Conservation (phyloP, 2,329 filamentous ascomycete genomes). For the Venturia nashicola region DNA sequence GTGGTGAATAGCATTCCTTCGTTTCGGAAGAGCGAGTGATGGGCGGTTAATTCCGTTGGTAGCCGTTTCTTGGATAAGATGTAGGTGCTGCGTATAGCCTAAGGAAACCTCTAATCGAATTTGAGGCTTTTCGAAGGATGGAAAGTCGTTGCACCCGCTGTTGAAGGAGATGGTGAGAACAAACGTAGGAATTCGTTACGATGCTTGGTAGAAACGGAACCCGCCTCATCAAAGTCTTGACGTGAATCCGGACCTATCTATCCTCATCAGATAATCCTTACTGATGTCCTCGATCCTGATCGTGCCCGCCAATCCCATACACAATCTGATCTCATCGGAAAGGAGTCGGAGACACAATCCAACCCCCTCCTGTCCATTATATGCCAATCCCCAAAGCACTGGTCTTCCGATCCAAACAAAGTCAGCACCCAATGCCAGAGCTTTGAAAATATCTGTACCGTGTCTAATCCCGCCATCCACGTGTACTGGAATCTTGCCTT, state of each 20-base stretch:
- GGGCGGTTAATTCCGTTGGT: not conserved
- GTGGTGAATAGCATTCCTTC: not conserved
- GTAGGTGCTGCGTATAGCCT: not conserved
- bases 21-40: not conserved
- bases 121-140: too few species aligned
- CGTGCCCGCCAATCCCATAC: constrained; percentile 19
- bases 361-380: constrained; percentile 25
- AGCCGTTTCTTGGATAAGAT: not conserved
- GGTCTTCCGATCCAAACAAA: constrained; percentile 37
- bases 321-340: constrained; percentile 15
- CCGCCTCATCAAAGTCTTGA: not conserved
- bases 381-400: constrained; percentile 38
- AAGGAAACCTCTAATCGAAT: too few species aligned
- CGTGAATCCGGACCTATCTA: constrained; percentile 8
- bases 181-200: not conserved
- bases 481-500: constrained; percentile 43
- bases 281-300: constrained; percentile 10
- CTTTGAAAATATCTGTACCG: constrained; percentile 47
- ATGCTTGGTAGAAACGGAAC: not conserved
- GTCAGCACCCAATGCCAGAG: constrained; percentile 38
- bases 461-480: constrained; percentile 48
- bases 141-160: too few species aligned
- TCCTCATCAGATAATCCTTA: constrained; percentile 8
- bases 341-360: constrained; percentile 23
- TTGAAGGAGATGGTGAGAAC: not conserved